phyloP scores from a whole-genome alignment of 2,329 filamentous ascomycete species.

The Xylariaceae sp. region DNA sequence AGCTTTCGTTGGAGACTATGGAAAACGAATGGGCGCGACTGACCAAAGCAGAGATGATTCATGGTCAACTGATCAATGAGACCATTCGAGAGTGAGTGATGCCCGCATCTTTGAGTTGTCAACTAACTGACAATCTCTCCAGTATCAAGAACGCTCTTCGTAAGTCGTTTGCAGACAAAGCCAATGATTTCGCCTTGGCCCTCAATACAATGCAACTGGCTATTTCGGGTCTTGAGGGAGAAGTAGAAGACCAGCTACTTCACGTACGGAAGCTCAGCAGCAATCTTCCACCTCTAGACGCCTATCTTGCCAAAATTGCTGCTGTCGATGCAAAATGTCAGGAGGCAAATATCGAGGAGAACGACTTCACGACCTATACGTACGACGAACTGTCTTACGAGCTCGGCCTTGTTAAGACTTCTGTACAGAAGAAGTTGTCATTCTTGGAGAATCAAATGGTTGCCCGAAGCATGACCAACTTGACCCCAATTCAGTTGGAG shows the following conservation, averaged over 20 bases:
- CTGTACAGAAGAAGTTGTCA: slow-evolving; percentile 90
- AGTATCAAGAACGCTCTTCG: slow-evolving; percentile 93
- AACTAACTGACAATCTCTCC: slow-evolving; percentile 23
- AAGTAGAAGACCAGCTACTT: slow-evolving; percentile 87
- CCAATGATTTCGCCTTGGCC: slow-evolving; percentile 93
- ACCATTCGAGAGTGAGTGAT: slow-evolving; percentile 79
- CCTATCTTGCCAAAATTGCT: slow-evolving; percentile 83
- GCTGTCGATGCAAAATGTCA: slow-evolving; percentile 81
- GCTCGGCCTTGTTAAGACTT: slow-evolving; percentile 81
- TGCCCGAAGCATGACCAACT: slow-evolving; percentile 95
- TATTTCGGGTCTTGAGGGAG: slow-evolving; percentile 94
- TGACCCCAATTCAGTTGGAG: slow-evolving; percentile 95
- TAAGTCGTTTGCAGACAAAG: slow-evolving; percentile 92
- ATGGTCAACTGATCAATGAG: slow-evolving; percentile 94
- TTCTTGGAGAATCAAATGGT: slow-evolving; percentile 99
- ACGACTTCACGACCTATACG: slow-evolving; percentile 98
- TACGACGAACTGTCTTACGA: slow-evolving; percentile 96
- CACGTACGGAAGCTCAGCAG: slow-evolving; percentile 82
- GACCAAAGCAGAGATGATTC: slow-evolving; percentile 76
- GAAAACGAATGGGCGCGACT: slow-evolving; percentile 77
- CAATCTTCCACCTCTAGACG: slow-evolving; percentile 82
- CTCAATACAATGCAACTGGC: slow-evolving; percentile 92
- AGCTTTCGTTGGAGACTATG: slow-evolving; percentile 74
- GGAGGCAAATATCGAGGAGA: slow-evolving; percentile 98
- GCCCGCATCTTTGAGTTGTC: neutral